Evolutionary conservation across 495 filamentous ascomycete genomes (phyloP).

Genomic region (Penicillium antarcticum): DNA sequence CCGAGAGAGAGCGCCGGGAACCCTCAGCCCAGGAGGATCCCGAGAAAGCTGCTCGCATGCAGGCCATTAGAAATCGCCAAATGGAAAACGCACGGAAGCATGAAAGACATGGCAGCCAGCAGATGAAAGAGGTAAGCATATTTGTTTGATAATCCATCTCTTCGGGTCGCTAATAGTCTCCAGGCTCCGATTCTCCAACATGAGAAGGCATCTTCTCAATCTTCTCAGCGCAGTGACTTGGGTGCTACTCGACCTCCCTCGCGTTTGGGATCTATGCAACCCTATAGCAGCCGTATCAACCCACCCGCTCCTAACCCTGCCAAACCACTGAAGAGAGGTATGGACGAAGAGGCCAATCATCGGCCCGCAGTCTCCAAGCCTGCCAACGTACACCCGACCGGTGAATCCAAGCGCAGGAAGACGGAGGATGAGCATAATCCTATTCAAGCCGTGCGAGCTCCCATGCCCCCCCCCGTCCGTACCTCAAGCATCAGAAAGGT

Average conservation of each 20-base stretch:
- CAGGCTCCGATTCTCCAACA: constrained; percentile 38
- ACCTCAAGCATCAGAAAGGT: constrained; percentile 79
- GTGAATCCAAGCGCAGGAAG: constrained; percentile 54
- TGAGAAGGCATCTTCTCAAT: constrained; percentile 30
- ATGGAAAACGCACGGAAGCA: constrained; percentile 61
- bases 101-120: constrained; percentile 51
- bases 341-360: constrained; percentile 50
- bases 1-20: constrained; percentile 44
- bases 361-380: constrained; percentile 41
- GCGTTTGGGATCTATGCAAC: constrained; percentile 51
- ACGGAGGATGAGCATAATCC: constrained; percentile 57
- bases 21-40: constrained; percentile 50
- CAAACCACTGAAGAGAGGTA: constrained; percentile 62
- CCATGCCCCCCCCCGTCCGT: constrained; percentile 79
- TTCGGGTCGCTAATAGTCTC: neutral
- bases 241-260: constrained; percentile 50
- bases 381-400: constrained; percentile 42
- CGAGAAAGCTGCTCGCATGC: constrained; percentile 66
- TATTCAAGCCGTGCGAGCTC: constrained; percentile 42
- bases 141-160: neutral
- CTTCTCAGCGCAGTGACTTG: constrained; percentile 45
- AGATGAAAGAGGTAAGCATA: constrained; percentile 40
- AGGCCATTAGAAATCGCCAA: constrained; percentile 63
- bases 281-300: constrained; percentile 45
- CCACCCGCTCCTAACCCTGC: constrained; percentile 57